These are phyloP conservation scores for Botrytis aclada DNA, from an alignment of 2,329 filamentous ascomycete genomes.

Conservation along the genomic window DNA sequence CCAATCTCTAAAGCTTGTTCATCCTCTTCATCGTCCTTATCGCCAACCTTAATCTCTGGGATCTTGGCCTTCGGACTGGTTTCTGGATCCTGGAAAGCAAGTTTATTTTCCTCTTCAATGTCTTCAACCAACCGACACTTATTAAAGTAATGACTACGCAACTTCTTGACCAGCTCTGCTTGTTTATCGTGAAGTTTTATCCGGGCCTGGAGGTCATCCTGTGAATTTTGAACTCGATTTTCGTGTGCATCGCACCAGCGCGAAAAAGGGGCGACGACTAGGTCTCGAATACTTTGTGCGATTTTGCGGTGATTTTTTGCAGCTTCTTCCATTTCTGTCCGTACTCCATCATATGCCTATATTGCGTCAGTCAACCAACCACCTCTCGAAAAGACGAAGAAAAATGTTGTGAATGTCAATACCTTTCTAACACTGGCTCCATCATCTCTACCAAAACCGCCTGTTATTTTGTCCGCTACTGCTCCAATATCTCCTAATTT, in stretches of 20 bases:
- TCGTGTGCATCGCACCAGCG: constrained; percentile 97
- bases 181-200: constrained; percentile 94
- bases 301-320: constrained; percentile 91
- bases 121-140: constrained; percentile 96
- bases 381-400: not conserved
- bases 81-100: constrained; percentile 89
- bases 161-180: constrained; percentile 84
- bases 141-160: constrained; percentile 96
- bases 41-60: constrained; percentile 84
- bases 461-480: constrained; percentile 74
- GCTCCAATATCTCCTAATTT: constrained; percentile 78
- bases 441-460: constrained; percentile 87
- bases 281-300: constrained; percentile 89
- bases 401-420: constrained; percentile 45
- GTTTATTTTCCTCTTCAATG: constrained; percentile 95
- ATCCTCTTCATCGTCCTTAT: constrained; percentile 67
- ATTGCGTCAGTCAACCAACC: constrained; percentile 27
- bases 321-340: constrained; percentile 87
- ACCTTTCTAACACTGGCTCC: constrained; percentile 96
- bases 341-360: constrained; percentile 91
- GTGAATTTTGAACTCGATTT: constrained; percentile 83
- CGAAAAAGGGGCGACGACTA: constrained; percentile 90
- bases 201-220: constrained; percentile 86
- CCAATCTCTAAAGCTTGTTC: constrained; percentile 85
- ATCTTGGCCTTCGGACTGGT: constrained; percentile 64